Conservation (phyloP, 2,329 filamentous ascomycete species). For the Monosporascus sp. region DNA sequence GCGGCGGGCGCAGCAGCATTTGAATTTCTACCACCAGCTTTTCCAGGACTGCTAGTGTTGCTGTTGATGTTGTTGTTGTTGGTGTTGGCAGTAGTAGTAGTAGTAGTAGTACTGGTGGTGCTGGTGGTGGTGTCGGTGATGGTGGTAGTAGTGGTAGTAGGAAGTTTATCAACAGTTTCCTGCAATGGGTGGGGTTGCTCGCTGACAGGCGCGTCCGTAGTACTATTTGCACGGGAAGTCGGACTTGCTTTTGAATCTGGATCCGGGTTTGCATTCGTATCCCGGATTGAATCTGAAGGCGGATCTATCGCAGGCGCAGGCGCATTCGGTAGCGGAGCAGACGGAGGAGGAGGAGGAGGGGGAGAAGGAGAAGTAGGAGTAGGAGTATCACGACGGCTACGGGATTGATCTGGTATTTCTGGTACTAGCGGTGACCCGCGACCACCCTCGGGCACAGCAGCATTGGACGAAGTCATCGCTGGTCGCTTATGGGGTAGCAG, state of each 20-base stretch:
- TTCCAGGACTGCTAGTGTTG: slow-evolving; percentile 4
- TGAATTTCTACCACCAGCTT: neutral
- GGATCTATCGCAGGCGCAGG: neutral
- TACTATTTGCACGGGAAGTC: slow-evolving; percentile 1
- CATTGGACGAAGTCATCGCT: slow-evolving; percentile 58
- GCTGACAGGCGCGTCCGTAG: neutral
- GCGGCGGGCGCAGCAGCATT: neutral
- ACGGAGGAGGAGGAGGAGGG: neutral
- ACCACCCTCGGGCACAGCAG: slow-evolving; percentile 8
- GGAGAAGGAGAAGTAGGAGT: neutral
- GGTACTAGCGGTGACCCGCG: neutral
- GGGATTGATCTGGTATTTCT: too few species aligned
- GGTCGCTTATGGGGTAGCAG: slow-evolving; percentile 26
- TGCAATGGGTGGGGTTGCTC: too few species aligned
- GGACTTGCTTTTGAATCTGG: neutral
- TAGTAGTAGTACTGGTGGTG: neutral
- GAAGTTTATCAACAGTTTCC: neutral
- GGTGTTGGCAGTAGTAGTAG: neutral
- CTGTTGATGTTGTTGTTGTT: slow-evolving; percentile 5
- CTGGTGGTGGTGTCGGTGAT: too few species aligned
- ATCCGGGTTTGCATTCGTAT: neutral
- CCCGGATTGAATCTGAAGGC: neutral
- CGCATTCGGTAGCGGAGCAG: neutral
- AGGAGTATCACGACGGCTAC: neutral
- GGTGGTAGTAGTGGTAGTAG: slow-evolving; percentile 3